Evolutionary conservation across 2,329 filamentous ascomycete species (phyloP), one percentile per base, ranked within the genome.

Genomic region (Juglanconis juglandina): DNA sequence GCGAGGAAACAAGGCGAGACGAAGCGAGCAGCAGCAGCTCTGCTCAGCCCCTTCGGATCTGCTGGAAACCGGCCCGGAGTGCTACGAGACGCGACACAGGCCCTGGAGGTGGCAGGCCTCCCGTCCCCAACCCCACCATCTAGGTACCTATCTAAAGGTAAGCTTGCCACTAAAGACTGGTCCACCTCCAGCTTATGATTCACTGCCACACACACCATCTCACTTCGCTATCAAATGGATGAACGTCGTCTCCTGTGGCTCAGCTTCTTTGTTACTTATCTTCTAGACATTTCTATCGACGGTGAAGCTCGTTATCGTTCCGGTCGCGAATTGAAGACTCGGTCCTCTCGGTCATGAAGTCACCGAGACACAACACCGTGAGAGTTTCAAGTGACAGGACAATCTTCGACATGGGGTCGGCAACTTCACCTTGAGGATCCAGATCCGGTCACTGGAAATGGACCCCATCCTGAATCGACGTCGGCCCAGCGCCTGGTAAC

Each of bases 11-110:
- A 57, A 44, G 41, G 53, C 53, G 53, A 55, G 53, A 55, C 56
- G 33, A 52, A 47, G 49, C 49, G 56, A 46, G 44, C 41, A 47
- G 32, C 39, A 53, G 41, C 53, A 30, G 42, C n/a, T 35, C n/a
- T 53, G 56, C 56, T 53, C 56, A 58, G 56, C 56, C 56, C 11
- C 50, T 42, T 11, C n/a, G 9, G 47, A 49, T 10, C n/a, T 30
- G 47, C 47, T 47, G 13, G 4, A 24, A 24, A 24, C 24, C 24
- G 24, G 24, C 24, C 24, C 24, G 24, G 24, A 24, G 24, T 24
- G 24, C 24, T 24, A 24, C 24, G 24, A 24, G 2, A 24, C 24
- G 24, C 24, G 24, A 24, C 24, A 24, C 24, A 24, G 24, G 24
- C 24, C 24, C 24, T 24, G 24, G 24, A 24, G 24, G 24, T 24